phyloP scores from a whole-genome alignment of 352 stramenopile genomes.

The Phytopythium helicoides region DNA sequence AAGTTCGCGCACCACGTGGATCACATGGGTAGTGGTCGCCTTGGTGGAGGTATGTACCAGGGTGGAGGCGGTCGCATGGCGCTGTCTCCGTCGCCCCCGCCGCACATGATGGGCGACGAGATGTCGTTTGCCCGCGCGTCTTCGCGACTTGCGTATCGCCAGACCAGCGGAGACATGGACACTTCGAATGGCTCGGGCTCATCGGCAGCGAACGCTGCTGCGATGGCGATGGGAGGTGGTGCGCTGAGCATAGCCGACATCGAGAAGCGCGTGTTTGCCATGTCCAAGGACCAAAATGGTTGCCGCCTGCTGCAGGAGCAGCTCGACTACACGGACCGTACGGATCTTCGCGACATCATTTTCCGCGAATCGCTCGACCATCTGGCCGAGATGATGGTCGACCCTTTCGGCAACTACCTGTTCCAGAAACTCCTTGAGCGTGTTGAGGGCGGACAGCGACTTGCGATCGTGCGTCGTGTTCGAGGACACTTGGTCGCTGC shows the following conservation, averaged over 20 bases:
- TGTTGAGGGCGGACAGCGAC: conserved; percentile 86
- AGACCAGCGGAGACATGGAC: conserved; percentile 17
- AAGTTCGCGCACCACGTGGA: conserved; percentile 71
- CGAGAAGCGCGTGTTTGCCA: conserved; percentile 74
- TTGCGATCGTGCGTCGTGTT: conserved; percentile 93
- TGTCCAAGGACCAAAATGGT: conserved; percentile 97
- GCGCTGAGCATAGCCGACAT: conserved; percentile 72
- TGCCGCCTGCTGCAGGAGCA: conserved; percentile 97
- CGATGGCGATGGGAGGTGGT: conserved; percentile 24
- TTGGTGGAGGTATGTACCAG: conserved; percentile 13
- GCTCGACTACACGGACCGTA: conserved; percentile 92
- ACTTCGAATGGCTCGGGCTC: conserved; percentile 20
- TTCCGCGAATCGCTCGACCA: conserved; percentile 96
- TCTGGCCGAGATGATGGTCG: conserved; percentile 97
- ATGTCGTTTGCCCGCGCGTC: conserved; percentile 21
- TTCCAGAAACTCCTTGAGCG: conserved; percentile 99
- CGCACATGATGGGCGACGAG: conserved; percentile 17
- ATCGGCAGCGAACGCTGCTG: conserved; percentile 16
- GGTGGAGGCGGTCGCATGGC: conserved; percentile 4
- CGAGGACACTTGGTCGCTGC: conserved; percentile 93
- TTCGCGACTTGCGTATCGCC: conserved; percentile 27
- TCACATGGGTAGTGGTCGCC: conserved; percentile 15
- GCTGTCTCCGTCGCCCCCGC: conserved; percentile 8
- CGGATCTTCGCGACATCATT: conserved; percentile 92
- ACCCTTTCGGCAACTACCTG: conserved; percentile 99